Percentiles rank a stretch among this genome's conserved stretches.
Evolutionary conservation across 2,329 filamentous ascomycete genomes (phyloP).

Genomic region (Leptographium flavum): DNA sequence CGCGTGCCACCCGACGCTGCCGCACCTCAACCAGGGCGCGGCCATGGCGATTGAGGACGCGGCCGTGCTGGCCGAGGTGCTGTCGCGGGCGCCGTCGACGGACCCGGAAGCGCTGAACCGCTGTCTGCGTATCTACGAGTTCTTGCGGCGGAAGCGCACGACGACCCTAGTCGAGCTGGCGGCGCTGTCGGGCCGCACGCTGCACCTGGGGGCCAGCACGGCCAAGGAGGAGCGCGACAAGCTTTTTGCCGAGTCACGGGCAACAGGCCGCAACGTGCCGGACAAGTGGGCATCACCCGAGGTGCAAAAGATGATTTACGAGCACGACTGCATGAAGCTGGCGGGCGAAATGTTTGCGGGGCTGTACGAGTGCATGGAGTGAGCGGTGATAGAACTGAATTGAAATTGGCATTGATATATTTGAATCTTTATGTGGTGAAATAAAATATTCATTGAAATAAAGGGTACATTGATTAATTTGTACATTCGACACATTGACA

Average conservation of each 20-base stretch:
- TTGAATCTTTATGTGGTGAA: too few relatives aligned
- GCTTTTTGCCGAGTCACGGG: slow-evolving; percentile 35
- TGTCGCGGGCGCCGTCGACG: slow-evolving; percentile 21
- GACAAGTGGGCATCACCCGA: slow-evolving; percentile 61
- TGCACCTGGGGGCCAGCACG: slow-evolving; percentile 43
- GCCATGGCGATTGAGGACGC: slow-evolving; percentile 56
- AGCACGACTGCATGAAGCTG: slow-evolving; percentile 43
- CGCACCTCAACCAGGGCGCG: slow-evolving; percentile 52
- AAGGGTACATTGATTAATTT: too few relatives aligned
- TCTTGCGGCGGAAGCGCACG: slow-evolving; percentile 39
- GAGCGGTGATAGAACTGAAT: neutral
- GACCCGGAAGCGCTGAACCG: slow-evolving; percentile 25
- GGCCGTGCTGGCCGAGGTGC: slow-evolving; percentile 40
- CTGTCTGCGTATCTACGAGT: slow-evolving; percentile 39
- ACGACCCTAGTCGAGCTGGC: slow-evolving; percentile 38
- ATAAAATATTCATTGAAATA: neutral
- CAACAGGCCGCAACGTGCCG: slow-evolving; percentile 33
- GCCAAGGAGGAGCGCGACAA: slow-evolving; percentile 44
- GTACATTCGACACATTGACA: too few relatives aligned
- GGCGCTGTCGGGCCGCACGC: slow-evolving; percentile 33
- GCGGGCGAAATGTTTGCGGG: slow-evolving; percentile 36
- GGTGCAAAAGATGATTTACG: slow-evolving; percentile 52
- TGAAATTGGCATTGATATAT: too few relatives aligned
- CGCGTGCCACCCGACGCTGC: slow-evolving; percentile 52
- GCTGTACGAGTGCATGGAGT: slow-evolving; percentile 20